Evolutionary conservation across 495 filamentous ascomycete genomes (phyloP).

Genomic region (Trichoderma orchidacearum): DNA sequence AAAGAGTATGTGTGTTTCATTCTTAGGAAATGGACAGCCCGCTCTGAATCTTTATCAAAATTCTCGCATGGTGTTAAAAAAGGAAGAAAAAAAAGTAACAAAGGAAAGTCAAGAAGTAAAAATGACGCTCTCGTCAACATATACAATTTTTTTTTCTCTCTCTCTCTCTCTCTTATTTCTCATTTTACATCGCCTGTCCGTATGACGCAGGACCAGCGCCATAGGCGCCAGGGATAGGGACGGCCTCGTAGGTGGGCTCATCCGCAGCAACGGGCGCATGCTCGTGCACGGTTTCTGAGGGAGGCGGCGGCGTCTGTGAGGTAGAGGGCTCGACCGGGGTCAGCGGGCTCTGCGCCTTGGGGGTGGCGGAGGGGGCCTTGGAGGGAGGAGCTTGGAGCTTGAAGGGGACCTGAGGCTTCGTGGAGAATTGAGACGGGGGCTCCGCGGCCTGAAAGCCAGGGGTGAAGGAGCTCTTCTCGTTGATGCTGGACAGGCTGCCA

Average conservation of each 20-base stretch:
- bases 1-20: too few species aligned
- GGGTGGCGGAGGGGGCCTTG: conserved; percentile 59
- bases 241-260: conserved; percentile 51
- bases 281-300: conserved; percentile 14
- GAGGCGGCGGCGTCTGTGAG: conserved; percentile 10
- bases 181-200: neutral
- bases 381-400: conserved; percentile 72
- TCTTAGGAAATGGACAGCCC: too few species aligned
- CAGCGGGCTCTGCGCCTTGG: conserved; percentile 44
- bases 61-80: too few species aligned
- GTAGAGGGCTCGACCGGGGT: conserved; percentile 28
- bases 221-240: conserved; percentile 56
- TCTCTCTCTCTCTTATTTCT: neutral
- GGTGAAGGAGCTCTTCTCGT: conserved; percentile 34
- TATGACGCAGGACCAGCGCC: conserved; percentile 6
- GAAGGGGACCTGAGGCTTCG: conserved; percentile 41
- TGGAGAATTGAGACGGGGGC: conserved; percentile 29
- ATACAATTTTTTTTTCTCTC: neutral
- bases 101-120: neutral
- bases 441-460: conserved; percentile 25
- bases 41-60: too few species aligned
- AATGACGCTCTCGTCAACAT: neutral
- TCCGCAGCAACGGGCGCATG: conserved; percentile 43
- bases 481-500: conserved; percentile 31
- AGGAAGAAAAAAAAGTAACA: neutral